phyloP scores from a whole-genome alignment of 148 eudicot species.

The Rhododendron griersonianum region DNA sequence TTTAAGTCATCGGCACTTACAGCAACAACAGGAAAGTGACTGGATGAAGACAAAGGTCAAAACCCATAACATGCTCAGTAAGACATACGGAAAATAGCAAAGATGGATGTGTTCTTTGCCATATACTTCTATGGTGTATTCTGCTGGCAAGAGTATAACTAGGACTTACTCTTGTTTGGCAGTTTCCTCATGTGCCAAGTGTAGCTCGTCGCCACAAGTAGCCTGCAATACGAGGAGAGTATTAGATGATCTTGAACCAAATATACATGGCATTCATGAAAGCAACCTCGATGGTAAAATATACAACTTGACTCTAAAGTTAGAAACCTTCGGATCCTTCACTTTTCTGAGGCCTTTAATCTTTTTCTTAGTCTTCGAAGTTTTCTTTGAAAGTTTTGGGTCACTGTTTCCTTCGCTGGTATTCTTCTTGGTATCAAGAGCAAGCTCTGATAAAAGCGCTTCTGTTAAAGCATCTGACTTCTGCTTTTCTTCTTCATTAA shows the following conservation, averaged over 20 bases:
- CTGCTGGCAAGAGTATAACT: not conserved
- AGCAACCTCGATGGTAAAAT: not conserved
- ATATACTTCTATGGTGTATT: not conserved
- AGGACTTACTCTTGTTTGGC: slow-evolving; percentile 33
- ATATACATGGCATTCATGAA: not conserved
- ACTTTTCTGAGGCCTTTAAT: slow-evolving; percentile 45
- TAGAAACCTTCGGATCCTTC: slow-evolving; percentile 57
- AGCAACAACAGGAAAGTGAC: slow-evolving; percentile 34
- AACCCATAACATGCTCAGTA: not conserved
- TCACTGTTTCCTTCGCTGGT: slow-evolving; percentile 34
- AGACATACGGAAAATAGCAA: not conserved
- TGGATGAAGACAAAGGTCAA: slow-evolving; percentile 25
- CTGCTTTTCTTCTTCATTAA: slow-evolving; percentile 70
- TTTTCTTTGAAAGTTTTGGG: slow-evolving; percentile 41
- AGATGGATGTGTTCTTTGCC: not conserved
- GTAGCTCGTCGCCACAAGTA: slow-evolving; percentile 29
- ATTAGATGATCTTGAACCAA: not conserved
- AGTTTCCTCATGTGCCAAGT: slow-evolving; percentile 22
- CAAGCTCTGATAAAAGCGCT: slow-evolving; percentile 78
- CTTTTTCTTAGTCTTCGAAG: slow-evolving; percentile 59
- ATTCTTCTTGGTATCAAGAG: slow-evolving; percentile 52
- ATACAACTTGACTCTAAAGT: not conserved
- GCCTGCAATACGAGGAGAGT: slow-evolving; percentile 32
- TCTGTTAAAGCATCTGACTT: slow-evolving; percentile 84
- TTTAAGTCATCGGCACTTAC: slow-evolving; percentile 28